Conservation (phyloP, 495 filamentous ascomycete genomes). For the Chlorociboria aeruginascens region DNA sequence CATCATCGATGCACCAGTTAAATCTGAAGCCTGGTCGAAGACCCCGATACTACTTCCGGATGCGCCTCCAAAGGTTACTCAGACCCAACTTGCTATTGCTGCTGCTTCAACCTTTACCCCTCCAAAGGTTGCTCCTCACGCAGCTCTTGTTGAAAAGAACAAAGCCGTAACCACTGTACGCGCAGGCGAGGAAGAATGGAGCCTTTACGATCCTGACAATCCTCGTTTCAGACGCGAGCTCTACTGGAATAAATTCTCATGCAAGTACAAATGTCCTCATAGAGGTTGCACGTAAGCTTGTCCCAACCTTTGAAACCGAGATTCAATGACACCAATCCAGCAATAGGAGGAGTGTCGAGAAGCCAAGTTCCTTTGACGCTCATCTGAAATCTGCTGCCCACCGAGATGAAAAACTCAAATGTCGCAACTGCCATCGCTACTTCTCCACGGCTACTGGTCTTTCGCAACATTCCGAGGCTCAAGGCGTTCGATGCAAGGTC, state of each 20-base stretch:
- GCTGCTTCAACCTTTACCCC: too few relatives aligned
- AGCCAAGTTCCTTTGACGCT: conserved; percentile 6
- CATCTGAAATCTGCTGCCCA: conserved; percentile 27
- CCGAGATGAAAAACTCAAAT: conserved; percentile 16
- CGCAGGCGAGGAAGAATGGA: background rate
- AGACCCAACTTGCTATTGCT: too few relatives aligned
- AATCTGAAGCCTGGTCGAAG: too few relatives aligned
- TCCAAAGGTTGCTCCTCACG: too few relatives aligned
- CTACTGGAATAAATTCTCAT: conserved; percentile 18
- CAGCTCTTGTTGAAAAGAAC: too few relatives aligned
- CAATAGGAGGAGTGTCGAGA: conserved; percentile 22
- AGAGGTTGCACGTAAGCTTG: conserved; percentile 27
- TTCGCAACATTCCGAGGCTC: conserved; percentile 24
- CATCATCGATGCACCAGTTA: too few relatives aligned
- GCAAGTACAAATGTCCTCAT: conserved; percentile 29
- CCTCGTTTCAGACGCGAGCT: conserved; percentile 20
- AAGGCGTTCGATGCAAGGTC: conserved; percentile 15
- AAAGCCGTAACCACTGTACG: background rate
- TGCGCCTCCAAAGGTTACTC: too few relatives aligned
- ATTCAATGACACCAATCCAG: background rate
- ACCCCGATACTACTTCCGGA: too few relatives aligned
- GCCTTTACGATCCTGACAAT: conserved; percentile 20
- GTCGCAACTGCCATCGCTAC: conserved; percentile 20
- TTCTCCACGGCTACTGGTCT: conserved; percentile 22
- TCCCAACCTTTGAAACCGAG: background rate